Base-by-base conservation (phyloP, 306 rosid genomes). In the Chamaecrista fasciculata region DNA sequence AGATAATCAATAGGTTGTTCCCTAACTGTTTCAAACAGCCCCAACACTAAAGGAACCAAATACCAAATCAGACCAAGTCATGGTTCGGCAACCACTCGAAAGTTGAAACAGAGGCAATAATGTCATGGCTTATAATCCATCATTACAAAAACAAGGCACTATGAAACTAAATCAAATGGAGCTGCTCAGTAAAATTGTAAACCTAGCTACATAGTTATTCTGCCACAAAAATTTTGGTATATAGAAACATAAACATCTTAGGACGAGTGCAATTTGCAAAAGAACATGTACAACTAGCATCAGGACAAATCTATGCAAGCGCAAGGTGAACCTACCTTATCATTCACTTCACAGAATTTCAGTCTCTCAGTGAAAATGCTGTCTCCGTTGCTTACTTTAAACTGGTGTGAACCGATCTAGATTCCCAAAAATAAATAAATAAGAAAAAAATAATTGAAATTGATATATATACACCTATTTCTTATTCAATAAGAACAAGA, bases 371-470 rank as follows among this genome's bases (percentile, higher is more conserved):
- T 83, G 84, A 88, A 91, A 85, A 91, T 79, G 83, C 86, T 72
- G 74, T 95, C 95, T 70, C 95, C 71, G 16, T 91, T 95, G 84
- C 97, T 87, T 49, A 89, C 91, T 83, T 94, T 91, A 80, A 91
- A 91, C 82, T 91, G 92, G 72, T 94, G 97, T 11, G 96, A 94
- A 46, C 99, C 99, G 78, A 94, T 74, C 97, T 91, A 71, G 62
- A 57, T 29, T 61, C 53, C 60, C 58, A 42, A 1, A 21, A 7
- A 25, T 28, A 49, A 12, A 21, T 6, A 21, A n/a, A 56, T 23
- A 18, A 42, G 24, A 12, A 48, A 28, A 21, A 23, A 14, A 78
- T 20, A 15, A 53, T 49, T n/a, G 19, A 25, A 70, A 16, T 4
- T 46, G 0, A 1, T 4, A 11, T 0, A 48, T 12, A 62, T 2